A percentile compares a stretch with the other conserved stretches of the same genome.
Conservation (phyloP, 2,329 filamentous ascomycete genomes). For the Colletotrichum sidae region DNA sequence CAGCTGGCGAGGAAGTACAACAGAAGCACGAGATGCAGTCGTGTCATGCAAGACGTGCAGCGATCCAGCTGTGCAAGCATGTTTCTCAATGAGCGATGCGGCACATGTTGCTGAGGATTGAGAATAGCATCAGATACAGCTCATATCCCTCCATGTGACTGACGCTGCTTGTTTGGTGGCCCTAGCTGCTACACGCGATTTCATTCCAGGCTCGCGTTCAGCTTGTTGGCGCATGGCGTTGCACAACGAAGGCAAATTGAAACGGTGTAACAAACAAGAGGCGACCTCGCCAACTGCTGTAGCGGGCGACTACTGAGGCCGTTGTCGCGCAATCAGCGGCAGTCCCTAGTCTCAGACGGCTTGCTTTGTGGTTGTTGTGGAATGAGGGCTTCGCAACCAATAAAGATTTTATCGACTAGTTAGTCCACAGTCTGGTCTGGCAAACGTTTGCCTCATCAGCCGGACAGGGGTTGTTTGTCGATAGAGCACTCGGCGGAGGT, state of each 20-base stretch:
- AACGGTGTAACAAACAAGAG: conserved; percentile 15
- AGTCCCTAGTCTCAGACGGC: conserved; percentile 1
- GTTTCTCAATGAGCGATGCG: background rate
- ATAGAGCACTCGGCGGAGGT: conserved; percentile 12
- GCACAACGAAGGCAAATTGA: background rate
- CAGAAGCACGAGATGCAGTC: conserved; percentile 1
- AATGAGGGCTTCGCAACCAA: background rate
- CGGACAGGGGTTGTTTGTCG: conserved; percentile 23
- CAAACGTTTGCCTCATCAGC: conserved; percentile 22
- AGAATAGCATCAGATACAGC: background rate
- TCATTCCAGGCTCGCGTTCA: conserved; percentile 20
- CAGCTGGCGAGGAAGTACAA: conserved; percentile 20
- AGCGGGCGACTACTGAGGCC: conserved; percentile 7
- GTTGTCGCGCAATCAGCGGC: conserved; percentile 9
- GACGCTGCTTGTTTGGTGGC: background rate
- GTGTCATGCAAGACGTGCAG: conserved; percentile 31
- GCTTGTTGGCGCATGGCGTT: background rate
- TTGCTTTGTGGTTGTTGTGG: background rate
- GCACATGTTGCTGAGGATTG: conserved; percentile 5
- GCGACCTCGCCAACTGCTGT: conserved; percentile 6
- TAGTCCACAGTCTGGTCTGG: conserved; percentile 9
- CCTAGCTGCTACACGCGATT: background rate
- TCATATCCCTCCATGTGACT: conserved; percentile 5
- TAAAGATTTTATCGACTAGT: conserved; percentile 5
- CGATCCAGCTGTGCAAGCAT: conserved; percentile 22